These are phyloP conservation scores for Alnus rubra DNA, from an alignment of 306 rosid genomes.

Conservation along the genomic window DNA sequence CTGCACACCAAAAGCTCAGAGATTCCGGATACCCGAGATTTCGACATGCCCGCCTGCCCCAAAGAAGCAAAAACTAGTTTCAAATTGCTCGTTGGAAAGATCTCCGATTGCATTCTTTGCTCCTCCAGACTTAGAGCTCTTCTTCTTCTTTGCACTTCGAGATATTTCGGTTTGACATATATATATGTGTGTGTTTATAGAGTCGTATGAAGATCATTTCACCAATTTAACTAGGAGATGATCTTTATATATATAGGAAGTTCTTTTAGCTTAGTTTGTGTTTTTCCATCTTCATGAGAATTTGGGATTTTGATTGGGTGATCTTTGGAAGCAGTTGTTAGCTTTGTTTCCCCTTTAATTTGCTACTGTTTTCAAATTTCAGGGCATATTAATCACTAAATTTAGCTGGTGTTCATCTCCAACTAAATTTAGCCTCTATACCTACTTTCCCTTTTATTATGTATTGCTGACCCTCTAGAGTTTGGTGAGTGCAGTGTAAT, in stretches of 20 bases:
- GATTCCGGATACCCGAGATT: conserved; percentile 73
- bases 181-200: conserved; percentile 14
- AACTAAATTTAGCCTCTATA: conserved; percentile 39
- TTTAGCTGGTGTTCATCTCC: conserved; percentile 46
- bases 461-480: conserved; percentile 50
- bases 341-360: conserved; percentile 18
- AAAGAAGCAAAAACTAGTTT: conserved; percentile 62
- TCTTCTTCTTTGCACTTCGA: conserved; percentile 59
- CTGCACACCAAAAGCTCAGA: conserved; percentile 83
- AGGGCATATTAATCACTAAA: conserved; percentile 50
- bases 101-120: conserved; percentile 81
- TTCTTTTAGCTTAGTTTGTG: conserved; percentile 18
- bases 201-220: conserved; percentile 22
- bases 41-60: conserved; percentile 90
- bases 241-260: conserved; percentile 27
- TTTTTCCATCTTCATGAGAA: conserved; percentile 24
- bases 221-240: conserved; percentile 33
- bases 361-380: conserved; percentile 42
- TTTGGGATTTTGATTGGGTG: conserved; percentile 39
- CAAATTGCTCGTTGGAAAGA: conserved; percentile 55
- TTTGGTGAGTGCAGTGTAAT: conserved; percentile 61
- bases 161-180: conserved; percentile 67
- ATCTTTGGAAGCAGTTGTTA: conserved; percentile 41
- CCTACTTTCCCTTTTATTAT: conserved; percentile 16
- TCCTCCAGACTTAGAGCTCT: conserved; percentile 89